A percentile compares a stretch with the other conserved stretches of the same genome.
Evolutionary conservation across 177 flowering plant genomes (phyloP).

Genomic region (Vitis hybrid): DNA sequence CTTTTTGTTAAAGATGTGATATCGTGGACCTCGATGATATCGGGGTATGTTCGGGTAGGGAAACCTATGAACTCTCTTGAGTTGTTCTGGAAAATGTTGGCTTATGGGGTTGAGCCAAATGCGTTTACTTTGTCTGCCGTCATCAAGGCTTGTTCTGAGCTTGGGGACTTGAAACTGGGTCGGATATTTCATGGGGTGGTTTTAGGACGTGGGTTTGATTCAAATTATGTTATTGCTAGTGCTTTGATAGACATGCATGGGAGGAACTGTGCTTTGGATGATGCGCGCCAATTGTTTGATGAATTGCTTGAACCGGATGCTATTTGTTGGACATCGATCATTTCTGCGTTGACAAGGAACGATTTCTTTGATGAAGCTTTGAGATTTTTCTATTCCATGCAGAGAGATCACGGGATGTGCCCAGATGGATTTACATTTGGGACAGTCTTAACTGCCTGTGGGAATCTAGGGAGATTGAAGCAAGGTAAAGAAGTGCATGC

Average conservation of each 20-base stretch:
- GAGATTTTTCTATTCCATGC: slow-evolving; percentile 52
- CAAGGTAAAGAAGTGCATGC: slow-evolving; percentile 83
- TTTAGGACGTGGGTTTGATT: slow-evolving; percentile 49
- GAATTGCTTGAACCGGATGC: slow-evolving; percentile 69
- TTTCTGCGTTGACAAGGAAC: slow-evolving; percentile 62
- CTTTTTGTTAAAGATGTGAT: slow-evolving; percentile 57
- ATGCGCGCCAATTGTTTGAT: slow-evolving; percentile 60
- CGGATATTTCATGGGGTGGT: slow-evolving; percentile 67
- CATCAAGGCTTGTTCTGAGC: slow-evolving; percentile 72
- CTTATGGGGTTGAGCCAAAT: slow-evolving; percentile 55
- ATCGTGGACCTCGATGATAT: slow-evolving; percentile 85
- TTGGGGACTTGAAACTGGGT: slow-evolving; percentile 48
- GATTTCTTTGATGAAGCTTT: slow-evolving; percentile 68
- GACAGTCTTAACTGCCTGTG: slow-evolving; percentile 74
- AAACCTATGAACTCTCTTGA: slow-evolving; percentile 40
- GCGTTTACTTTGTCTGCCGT: slow-evolving; percentile 72
- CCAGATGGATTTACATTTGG: slow-evolving; percentile 76
- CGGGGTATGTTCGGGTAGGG: slow-evolving; percentile 56
- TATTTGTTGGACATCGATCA: slow-evolving; percentile 73
- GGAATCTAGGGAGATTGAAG: slow-evolving; percentile 58
- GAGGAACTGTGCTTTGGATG: slow-evolving; percentile 26
- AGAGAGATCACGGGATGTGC: slow-evolving; percentile 28
- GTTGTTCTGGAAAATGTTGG: slow-evolving; percentile 59
- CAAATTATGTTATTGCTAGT: slow-evolving; percentile 56
- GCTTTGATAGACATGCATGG: slow-evolving; percentile 90